Evolutionary conservation across 495 filamentous ascomycete species (phyloP).

Genomic region (Aspergillus avenaceus): DNA sequence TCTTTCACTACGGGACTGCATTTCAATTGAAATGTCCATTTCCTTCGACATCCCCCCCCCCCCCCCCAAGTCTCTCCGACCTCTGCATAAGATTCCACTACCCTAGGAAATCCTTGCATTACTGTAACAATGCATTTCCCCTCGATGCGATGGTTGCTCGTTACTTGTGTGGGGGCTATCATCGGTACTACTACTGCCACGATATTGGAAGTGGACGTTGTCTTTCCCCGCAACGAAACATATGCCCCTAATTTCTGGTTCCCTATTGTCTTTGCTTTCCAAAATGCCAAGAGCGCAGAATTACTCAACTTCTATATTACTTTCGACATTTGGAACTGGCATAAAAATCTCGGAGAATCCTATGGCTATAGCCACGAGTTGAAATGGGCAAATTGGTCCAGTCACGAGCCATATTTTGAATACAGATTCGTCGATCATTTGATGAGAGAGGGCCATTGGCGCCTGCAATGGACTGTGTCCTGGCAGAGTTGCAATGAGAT

Average conservation of each 20-base stretch:
- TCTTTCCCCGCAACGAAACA: constrained; percentile 40
- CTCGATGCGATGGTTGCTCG: constrained; percentile 13
- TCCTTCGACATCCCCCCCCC: too few relatives aligned
- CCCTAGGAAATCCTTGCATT: too few relatives aligned
- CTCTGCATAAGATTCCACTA: too few relatives aligned
- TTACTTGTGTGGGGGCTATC: constrained; percentile 5
- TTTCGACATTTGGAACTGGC: constrained; percentile 5
- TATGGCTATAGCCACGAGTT: not conserved
- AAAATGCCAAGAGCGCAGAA: constrained; percentile 22
- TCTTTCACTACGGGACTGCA: too few relatives aligned
- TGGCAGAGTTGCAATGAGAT: not conserved
- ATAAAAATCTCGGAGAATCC: not conserved
- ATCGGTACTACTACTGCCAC: constrained; percentile 2
- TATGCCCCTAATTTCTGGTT: constrained; percentile 28
- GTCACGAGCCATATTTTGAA: constrained; percentile 20
- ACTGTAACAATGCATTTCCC: constrained; percentile 7
- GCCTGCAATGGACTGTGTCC: constrained; percentile 16
- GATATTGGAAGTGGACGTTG: constrained; percentile 30
- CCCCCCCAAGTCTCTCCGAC: too few relatives aligned
- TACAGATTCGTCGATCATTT: not conserved
- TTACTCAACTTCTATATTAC: constrained; percentile 11
- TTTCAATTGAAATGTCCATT: too few relatives aligned
- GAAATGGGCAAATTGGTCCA: constrained; percentile 10
- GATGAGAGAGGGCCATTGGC: constrained; percentile 10
- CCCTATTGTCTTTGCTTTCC: constrained; percentile 36